Conservation (phyloP, 805 yeast species). For the Zygoascus ofunaensis region DNA sequence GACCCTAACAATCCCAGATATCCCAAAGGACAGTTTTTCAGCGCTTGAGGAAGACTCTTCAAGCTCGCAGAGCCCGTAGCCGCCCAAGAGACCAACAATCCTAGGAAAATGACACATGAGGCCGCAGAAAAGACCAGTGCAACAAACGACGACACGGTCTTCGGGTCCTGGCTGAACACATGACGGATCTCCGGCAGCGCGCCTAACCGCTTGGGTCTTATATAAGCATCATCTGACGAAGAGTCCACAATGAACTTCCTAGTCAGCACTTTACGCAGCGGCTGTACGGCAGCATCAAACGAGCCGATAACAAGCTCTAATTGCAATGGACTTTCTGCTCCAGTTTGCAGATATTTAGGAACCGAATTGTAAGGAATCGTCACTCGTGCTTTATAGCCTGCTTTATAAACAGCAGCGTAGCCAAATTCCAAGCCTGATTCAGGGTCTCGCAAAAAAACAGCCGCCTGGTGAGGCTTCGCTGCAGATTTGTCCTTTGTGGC, state of each 20-base stretch:
- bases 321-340: constrained; percentile 15
- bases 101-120: constrained; percentile 37
- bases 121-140: constrained; percentile 44
- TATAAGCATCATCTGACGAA: constrained; percentile 6
- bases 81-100: constrained; percentile 20
- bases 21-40: constrained; percentile 30
- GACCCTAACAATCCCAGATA: constrained; percentile 39
- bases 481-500: constrained; percentile 10
- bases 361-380: constrained; percentile 24
- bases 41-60: constrained; percentile 22
- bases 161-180: constrained; percentile 46
- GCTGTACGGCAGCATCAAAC: constrained; percentile 20
- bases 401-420: constrained; percentile 22
- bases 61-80: constrained; percentile 13
- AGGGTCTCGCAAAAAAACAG: constrained; percentile 19
- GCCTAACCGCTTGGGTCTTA: constrained; percentile 26
- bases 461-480: constrained; percentile 23
- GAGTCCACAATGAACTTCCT: constrained; percentile 5
- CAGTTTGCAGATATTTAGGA: constrained; percentile 25
- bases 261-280: constrained; percentile 15
- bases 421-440: constrained; percentile 21
- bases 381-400: constrained; percentile 27
- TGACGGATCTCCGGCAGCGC: constrained; percentile 55
- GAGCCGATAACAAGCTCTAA: constrained; percentile 25
- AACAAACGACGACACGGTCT: constrained; percentile 41